Percentiles rank a stretch among this genome's conserved stretches.
Evolutionary conservation across 306 rosid species (phyloP).

Genomic region (Glycyrrhiza uralensis): DNA sequence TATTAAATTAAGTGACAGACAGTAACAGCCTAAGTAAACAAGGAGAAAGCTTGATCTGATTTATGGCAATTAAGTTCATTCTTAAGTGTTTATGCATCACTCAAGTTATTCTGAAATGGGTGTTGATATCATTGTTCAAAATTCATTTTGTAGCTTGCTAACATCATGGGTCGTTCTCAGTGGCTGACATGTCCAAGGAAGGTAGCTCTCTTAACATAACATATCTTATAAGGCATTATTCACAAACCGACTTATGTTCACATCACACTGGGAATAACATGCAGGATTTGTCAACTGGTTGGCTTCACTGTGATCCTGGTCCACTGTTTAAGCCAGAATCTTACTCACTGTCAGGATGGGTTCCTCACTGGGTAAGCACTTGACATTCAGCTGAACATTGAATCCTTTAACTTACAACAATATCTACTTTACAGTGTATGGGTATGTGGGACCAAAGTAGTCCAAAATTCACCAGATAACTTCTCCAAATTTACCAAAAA

Average conservation of each 20-base stretch:
- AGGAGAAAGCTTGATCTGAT: neutral
- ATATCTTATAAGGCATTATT: slow-evolving; percentile 9
- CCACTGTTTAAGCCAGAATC: slow-evolving; percentile 79
- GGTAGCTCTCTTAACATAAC: slow-evolving; percentile 51
- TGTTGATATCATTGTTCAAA: slow-evolving; percentile 16
- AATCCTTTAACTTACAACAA: neutral
- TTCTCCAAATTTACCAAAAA: neutral
- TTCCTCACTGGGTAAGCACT: slow-evolving; percentile 67
- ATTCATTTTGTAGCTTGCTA: slow-evolving; percentile 79
- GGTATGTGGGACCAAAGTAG: neutral
- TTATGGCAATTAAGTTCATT: slow-evolving; percentile 18
- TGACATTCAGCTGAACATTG: slow-evolving; percentile 15
- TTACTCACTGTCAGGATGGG: slow-evolving; percentile 61
- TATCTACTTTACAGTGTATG: neutral
- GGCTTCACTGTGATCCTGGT: slow-evolving; percentile 98
- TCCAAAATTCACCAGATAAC: neutral
- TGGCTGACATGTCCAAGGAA: slow-evolving; percentile 98
- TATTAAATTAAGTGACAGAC: slow-evolving; percentile 15
- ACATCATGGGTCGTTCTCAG: slow-evolving; percentile 74
- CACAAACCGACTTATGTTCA: slow-evolving; percentile 18
- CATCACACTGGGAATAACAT: slow-evolving; percentile 26
- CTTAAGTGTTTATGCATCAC: neutral
- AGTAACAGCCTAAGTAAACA: slow-evolving; percentile 21
- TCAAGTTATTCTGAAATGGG: slow-evolving; percentile 20
- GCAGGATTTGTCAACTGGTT: slow-evolving; percentile 91